Evolutionary conservation across 2,329 filamentous ascomycete genomes (phyloP).

Genomic region (Ceratocystis harringtonii): DNA sequence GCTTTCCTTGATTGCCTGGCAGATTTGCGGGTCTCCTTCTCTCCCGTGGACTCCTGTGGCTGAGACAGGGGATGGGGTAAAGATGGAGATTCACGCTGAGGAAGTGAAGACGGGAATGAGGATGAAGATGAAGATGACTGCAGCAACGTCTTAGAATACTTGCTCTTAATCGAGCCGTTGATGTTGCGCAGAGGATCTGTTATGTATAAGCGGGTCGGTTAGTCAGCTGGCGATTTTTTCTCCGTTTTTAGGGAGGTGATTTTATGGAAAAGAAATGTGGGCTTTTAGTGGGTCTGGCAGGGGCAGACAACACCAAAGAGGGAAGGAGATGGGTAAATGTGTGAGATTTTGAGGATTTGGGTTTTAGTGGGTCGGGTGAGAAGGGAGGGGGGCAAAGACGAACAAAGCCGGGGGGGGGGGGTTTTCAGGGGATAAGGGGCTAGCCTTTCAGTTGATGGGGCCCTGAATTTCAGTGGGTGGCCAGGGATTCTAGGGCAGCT

Average conservation of each 20-base stretch:
- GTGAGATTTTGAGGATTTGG: neutral
- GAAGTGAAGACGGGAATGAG: neutral
- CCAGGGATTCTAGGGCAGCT: too few relatives aligned
- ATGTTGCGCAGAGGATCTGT: conserved; percentile 15
- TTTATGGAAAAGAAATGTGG: conserved; percentile 8
- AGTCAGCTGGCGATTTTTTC: conserved; percentile 13
- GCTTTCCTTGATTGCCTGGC: neutral
- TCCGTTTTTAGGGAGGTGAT: neutral
- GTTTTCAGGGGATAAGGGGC: neutral
- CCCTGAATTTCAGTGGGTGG: too few relatives aligned
- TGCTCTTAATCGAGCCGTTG: conserved; percentile 15
- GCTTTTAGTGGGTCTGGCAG: neutral
- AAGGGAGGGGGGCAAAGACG: neutral
- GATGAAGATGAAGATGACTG: too few relatives aligned
- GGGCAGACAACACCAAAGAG: neutral
- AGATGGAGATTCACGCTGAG: neutral
- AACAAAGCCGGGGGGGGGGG: neutral
- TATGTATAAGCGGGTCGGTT: conserved; percentile 12
- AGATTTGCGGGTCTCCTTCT: neutral
- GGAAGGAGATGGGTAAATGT: neutral
- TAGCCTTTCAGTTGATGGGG: neutral
- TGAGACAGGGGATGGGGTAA: neutral
- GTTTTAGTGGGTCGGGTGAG: neutral
- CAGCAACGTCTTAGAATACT: conserved; percentile 11
- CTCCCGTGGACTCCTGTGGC: neutral